phyloP scores from a whole-genome alignment of 495 filamentous ascomycete species.

The Hypomontagnella monticulosa region DNA sequence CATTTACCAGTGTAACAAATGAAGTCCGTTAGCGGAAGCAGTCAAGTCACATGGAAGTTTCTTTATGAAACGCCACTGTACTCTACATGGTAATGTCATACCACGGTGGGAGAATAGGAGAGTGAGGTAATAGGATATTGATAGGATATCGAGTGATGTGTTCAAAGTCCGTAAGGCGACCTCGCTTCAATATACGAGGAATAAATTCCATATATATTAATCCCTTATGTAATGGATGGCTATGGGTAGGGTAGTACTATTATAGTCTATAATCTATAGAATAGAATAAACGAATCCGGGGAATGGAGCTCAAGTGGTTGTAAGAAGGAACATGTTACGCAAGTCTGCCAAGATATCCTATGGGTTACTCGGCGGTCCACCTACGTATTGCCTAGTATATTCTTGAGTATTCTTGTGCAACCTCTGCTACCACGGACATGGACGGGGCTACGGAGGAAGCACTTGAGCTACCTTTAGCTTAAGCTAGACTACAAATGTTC shows the following conservation, averaged over 20 bases:
- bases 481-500: conserved; percentile 13
- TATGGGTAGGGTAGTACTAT: conserved; percentile 7
- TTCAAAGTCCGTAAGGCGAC: conserved; percentile 15
- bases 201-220: not conserved
- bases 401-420: too few species aligned
- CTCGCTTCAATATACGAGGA: conserved; percentile 13
- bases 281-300: conserved; percentile 35
- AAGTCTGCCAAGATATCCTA: conserved; percentile 24
- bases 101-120: not conserved
- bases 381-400: too few species aligned
- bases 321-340: conserved; percentile 13
- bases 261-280: too few species aligned
- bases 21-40: not conserved
- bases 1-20: conserved; percentile 13
- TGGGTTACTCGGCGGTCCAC: not conserved
- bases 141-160: not conserved
- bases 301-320: conserved; percentile 27
- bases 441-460: conserved; percentile 19
- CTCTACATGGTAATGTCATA: too few species aligned
- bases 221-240: not conserved
- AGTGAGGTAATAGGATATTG: not conserved
- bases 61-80: conserved; percentile 1
- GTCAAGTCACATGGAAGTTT: conserved; percentile 8
- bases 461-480: too few species aligned
- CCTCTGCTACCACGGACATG: not conserved